Evolutionary conservation across 2,329 filamentous ascomycete genomes (phyloP), one percentile per base, ranked within the genome.

Genomic region (Alternaria tenuissima): DNA sequence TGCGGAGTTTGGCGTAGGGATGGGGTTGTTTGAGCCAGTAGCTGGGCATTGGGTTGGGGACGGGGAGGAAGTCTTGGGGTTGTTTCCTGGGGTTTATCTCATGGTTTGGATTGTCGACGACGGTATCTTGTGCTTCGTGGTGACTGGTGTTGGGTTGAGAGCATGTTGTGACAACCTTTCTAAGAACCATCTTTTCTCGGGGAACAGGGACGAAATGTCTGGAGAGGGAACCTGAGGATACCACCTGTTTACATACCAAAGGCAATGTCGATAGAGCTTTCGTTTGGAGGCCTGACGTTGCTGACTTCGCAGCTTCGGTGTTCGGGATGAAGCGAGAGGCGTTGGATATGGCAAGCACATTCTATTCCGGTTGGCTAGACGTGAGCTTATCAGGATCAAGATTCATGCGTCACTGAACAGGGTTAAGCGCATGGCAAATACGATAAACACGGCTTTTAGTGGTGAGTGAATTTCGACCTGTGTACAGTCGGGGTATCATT

Each of bases 11-110:
- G 16, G 70, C 70, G 42, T 77, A 67, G 7, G 64, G 61, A 28
- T 72, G 68, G 1, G 76, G 72, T 18, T 74, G 62, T 20, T 66
- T 67, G 57, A 78, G 77, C 78, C 78, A 81, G 64, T 79, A 79
- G n/a, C 73, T 72, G 1, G 64, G 46, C 4, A 75, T 72, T 0
- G 78, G 76, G 22, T 72, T 65, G 4, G 72, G 61, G 6, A 69
- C 72, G 11, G 78, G 78, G 5, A 77, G 65, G 9, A 70, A 64
- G 42, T 68, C 66, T 16, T 51, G 47, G 20, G 44, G 44, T 32
- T 47, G 26, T 47, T 47, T 30, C 11, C 12, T 7, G 7, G 16
- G 7, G 3, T 18, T 16, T 2, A 7, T 4, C 8, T 18, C 36
- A 16, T n/a, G 16, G 5, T 41, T 14, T 16, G 26, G 32, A 14